Base-by-base conservation (phyloP, 768 basidiomycete species). In the Daedaleopsis sinensis region DNA sequence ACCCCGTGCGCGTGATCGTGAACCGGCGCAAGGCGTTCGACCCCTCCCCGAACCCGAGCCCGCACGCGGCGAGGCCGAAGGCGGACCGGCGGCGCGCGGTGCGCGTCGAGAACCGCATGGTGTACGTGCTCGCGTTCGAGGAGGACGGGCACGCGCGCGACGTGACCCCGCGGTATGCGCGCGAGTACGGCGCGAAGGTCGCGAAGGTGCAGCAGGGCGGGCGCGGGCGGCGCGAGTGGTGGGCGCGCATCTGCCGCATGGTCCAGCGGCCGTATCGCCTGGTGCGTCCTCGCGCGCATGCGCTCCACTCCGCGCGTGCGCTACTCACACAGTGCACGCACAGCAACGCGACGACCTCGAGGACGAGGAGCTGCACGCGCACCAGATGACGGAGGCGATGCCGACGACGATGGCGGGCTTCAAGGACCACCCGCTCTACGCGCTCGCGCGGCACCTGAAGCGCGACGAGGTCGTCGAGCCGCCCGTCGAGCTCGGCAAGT, bases 101-200 rank as follows among this genome's bases (percentile, higher is more conserved):
- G 55, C 67, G 68, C 49, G 77, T 78, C 49, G 89, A 93, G 66
- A 96, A 98, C 67, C 82, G 93, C 43, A 90, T 99, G 87, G 73
- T 91, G 2, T 99, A 98, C 73, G 97, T 98, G 3, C 73, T 98
- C 5, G 96, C 90, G 1, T 87, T 94, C 44, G 96, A 99, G 73
- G 96, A 98, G 72, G 96, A 99, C 71, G 91, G 92, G 0, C 94
- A 86, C 69, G 94, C 88, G 15, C 82, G 93, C 57, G 97, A 99
- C 70, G 91, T 98, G 5, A 98, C 97, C 0, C 81, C 90, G 36
- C 81, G 96, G 44, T 98, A 98, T 75, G 90, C 94, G 2, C 84
- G 82, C 63, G 84, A 91, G 53, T 97, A 87, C 72, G 84, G 85
- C 8, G 85, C 90, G 2, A 92, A 90, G 73, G 88, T 91, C 15